A percentile compares a stretch with the other conserved stretches of the same genome.
phyloP scores from a whole-genome alignment of 345 rosid genomes.

The Trapa incisa region DNA sequence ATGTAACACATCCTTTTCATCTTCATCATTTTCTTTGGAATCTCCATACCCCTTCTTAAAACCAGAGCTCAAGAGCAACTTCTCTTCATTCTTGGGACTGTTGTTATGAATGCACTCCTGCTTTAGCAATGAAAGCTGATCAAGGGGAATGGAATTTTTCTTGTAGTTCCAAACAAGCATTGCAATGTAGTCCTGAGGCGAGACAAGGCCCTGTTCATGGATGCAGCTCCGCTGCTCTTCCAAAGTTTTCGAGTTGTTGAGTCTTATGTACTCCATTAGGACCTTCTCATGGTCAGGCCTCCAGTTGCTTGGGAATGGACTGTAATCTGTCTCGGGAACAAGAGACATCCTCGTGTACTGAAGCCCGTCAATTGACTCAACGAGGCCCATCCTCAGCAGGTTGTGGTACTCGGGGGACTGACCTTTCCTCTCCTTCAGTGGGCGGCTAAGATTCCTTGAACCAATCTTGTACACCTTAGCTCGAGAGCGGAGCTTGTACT shows the following conservation, averaged over 20 bases:
- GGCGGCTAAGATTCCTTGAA: constrained; percentile 56
- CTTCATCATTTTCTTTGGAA: constrained; percentile 30
- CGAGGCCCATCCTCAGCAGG: constrained; percentile 84
- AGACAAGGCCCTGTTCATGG: constrained; percentile 68
- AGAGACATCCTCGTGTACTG: constrained; percentile 90
- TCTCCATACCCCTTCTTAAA: constrained; percentile 15
- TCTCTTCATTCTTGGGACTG: constrained; percentile 21
- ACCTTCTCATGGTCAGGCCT: constrained; percentile 82
- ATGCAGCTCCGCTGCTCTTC: constrained; percentile 63
- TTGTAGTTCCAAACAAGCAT: constrained; percentile 99
- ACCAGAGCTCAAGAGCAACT: constrained; percentile 26
- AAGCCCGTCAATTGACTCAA: constrained; percentile 82
- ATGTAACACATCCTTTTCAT: constrained; percentile 23
- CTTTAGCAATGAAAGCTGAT: constrained; percentile 45
- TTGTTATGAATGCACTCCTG: constrained; percentile 4
- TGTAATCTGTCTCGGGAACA: constrained; percentile 79
- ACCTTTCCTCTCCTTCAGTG: constrained; percentile 87
- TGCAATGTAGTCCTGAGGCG: constrained; percentile 78
- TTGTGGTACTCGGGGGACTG: constrained; percentile 74
- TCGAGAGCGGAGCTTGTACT: constrained; percentile 77
- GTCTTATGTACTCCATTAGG: constrained; percentile 59
- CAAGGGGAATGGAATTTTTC: constrained; percentile 58
- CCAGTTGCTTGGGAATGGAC: constrained; percentile 84
- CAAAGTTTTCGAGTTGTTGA: constrained; percentile 59
- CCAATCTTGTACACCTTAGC: constrained; percentile 83